Conservation (phyloP, 768 basidiomycete genomes). For the Polyporus arcularius region DNA sequence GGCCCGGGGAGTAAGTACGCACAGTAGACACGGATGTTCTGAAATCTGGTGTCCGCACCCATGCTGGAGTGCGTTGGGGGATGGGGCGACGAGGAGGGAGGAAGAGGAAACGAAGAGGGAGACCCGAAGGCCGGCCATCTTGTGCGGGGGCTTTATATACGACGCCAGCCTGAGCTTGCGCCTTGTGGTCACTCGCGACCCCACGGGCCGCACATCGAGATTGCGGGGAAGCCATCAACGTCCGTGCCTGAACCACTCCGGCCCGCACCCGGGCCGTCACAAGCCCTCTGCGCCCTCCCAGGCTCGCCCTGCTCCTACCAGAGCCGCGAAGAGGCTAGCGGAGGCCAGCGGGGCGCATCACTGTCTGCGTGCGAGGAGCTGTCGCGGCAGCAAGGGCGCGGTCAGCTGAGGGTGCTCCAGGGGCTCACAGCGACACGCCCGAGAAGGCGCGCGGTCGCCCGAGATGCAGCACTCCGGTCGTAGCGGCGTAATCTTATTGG, state of each 20-base stretch:
- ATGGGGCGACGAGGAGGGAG: not conserved
- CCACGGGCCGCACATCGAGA: slow-evolving; percentile 21
- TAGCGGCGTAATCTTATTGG: too few relatives aligned
- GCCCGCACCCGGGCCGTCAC: slow-evolving; percentile 5
- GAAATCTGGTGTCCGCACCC: slow-evolving; percentile 31
- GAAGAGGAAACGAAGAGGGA: not conserved
- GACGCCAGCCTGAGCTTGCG: not conserved
- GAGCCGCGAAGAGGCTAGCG: too few relatives aligned
- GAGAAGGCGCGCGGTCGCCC: too few relatives aligned
- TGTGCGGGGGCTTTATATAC: slow-evolving; percentile 11
- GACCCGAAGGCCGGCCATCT: not conserved
- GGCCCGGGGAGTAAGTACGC: too few relatives aligned
- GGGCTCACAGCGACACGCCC: too few relatives aligned
- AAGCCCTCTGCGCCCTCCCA: not conserved
- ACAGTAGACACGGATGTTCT: slow-evolving; percentile 73
- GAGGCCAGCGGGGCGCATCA: too few relatives aligned
- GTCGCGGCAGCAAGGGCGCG: too few relatives aligned
- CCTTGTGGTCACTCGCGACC: not conserved
- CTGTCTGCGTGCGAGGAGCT: too few relatives aligned
- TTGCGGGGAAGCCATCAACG: slow-evolving; percentile 20
- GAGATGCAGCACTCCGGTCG: too few relatives aligned
- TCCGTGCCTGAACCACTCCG: slow-evolving; percentile 7
- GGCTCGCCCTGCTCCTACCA: too few relatives aligned
- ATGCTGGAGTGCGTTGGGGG: slow-evolving; percentile 4
- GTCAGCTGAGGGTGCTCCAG: too few relatives aligned